Evolutionary conservation across 169 alveolate species (phyloP), one percentile per base, ranked within the genome.

Genomic region (Plasmodium vinckei): DNA sequence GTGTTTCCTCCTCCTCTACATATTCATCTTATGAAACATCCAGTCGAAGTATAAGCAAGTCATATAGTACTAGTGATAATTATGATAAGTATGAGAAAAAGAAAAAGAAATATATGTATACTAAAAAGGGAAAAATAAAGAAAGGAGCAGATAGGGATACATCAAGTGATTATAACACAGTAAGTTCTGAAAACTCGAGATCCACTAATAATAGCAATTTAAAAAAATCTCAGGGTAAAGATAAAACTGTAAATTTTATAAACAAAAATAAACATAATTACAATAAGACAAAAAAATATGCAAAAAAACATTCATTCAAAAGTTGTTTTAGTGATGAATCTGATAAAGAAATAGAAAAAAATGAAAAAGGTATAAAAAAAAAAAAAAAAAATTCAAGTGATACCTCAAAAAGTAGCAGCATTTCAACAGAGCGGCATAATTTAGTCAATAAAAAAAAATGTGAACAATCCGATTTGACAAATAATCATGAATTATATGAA

Each of bases 11-110:
- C 4, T 72, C 69, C 15, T 73, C 70, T 13, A 15, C 19, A 9
- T 67, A 67, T 73, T 73, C 87, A 9, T 60, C 87, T 5, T 71
- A 33, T 61, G 42, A 33, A 33, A 71, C 69, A 44, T 17, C 56
- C 17, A 61, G 23, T 0, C 25, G 39, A 9, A 73, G 39, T 3
- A 25, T 61, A 59, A 27, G 73, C 27, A 42, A 64, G 61, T 12
- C 46, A 39, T 9, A 67, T 25, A 7, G 61, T 19, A 33, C 9
- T 47, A 12, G 53, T 5, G 9, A 51, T 9, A 12, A 21, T 19
- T 39, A 57, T 57, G 3, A 15, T 13, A 33, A 57, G 6, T 9
- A 13, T 57, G 21, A 23, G 4, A 57, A 57, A 57, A 57, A 23
- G 13, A 21, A 68, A 68, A 68, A 7, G 2, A 54, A 68, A 51